Percentiles rank a stretch among this genome's conserved stretches.
Evolutionary conservation across 2,329 filamentous ascomycete genomes (phyloP).

Genomic region (Fusarium longipes): DNA sequence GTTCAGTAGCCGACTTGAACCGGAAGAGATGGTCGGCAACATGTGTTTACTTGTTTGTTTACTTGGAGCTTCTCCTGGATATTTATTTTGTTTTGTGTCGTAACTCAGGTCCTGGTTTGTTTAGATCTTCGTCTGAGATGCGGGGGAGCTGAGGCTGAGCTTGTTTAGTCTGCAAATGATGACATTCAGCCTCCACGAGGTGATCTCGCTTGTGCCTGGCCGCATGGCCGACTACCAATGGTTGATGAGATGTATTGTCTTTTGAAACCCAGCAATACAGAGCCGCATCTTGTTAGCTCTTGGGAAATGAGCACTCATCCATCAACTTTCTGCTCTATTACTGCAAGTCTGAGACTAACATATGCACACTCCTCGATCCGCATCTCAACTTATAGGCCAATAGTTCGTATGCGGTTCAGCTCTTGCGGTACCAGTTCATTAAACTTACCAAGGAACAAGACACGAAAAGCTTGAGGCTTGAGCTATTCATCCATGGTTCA

Average conservation of each 20-base stretch:
- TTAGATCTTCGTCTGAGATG: slow-evolving; percentile 19
- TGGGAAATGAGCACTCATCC: slow-evolving; percentile 16
- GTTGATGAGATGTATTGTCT: slow-evolving; percentile 23
- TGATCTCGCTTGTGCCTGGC: slow-evolving; percentile 38
- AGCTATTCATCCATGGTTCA: background rate
- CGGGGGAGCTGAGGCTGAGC: slow-evolving; percentile 8
- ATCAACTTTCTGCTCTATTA: background rate
- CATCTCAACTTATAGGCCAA: slow-evolving; percentile 2
- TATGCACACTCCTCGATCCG: slow-evolving; percentile 25
- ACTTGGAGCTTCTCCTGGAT: slow-evolving; percentile 2
- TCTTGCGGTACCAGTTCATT: background rate
- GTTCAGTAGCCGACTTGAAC: background rate
- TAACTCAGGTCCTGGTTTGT: slow-evolving; percentile 13
- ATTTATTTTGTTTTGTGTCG: slow-evolving; percentile 9
- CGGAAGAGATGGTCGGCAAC: background rate
- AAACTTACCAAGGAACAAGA: background rate
- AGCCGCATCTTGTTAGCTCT: slow-evolving; percentile 12
- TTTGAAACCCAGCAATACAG: slow-evolving; percentile 1
- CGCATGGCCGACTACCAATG: slow-evolving; percentile 22
- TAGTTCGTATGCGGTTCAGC: background rate
- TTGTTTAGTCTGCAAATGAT: slow-evolving; percentile 7
- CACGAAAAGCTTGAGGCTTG: background rate
- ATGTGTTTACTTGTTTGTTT: slow-evolving; percentile 17
- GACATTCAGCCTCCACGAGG: slow-evolving; percentile 14
- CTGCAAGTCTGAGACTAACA: slow-evolving; percentile 14